Percentiles rank a stretch among this genome's conserved stretches.
Conservation (phyloP, 2,329 filamentous ascomycete genomes). For the Ascochyta koolunga region DNA sequence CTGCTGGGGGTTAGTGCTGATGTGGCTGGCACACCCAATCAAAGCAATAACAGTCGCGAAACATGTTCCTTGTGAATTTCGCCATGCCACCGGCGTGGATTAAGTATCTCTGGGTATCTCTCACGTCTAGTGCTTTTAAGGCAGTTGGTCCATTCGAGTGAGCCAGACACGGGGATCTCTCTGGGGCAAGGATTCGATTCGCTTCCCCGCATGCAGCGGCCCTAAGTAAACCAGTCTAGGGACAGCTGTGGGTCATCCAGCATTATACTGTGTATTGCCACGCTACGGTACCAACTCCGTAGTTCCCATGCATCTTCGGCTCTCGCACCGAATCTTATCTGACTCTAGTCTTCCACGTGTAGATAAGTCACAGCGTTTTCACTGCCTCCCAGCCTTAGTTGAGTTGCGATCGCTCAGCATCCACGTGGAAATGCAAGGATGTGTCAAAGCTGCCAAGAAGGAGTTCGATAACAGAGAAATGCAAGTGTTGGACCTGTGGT, state of each 20-base stretch:
- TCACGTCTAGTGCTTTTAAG: background rate
- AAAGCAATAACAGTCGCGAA: background rate
- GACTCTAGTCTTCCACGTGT: constrained; percentile 1
- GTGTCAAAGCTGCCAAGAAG: background rate
- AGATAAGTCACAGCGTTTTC: constrained; percentile 1
- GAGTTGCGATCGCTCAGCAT: background rate
- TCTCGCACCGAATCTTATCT: constrained; percentile 2
- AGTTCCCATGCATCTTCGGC: background rate
- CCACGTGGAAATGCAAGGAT: background rate
- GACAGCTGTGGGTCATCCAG: background rate
- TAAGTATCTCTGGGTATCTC: background rate
- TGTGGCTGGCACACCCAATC: background rate
- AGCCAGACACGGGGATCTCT: constrained; percentile 9
- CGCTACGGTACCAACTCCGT: constrained; percentile 9
- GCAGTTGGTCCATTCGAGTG: background rate
- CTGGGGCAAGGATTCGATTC: constrained; percentile 8
- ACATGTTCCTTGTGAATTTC: background rate
- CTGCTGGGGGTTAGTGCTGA: constrained; percentile 3
- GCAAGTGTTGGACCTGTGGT: background rate
- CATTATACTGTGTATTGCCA: background rate
- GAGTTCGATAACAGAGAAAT: background rate
- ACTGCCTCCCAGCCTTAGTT: constrained; percentile 4
- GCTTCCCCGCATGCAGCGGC: constrained; percentile 3
- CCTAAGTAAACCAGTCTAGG: background rate
- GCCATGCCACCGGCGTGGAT: constrained; percentile 1